phyloP scores from a whole-genome alignment of 768 basidiomycete species.

The Gloeopeniophorella convolvens region DNA sequence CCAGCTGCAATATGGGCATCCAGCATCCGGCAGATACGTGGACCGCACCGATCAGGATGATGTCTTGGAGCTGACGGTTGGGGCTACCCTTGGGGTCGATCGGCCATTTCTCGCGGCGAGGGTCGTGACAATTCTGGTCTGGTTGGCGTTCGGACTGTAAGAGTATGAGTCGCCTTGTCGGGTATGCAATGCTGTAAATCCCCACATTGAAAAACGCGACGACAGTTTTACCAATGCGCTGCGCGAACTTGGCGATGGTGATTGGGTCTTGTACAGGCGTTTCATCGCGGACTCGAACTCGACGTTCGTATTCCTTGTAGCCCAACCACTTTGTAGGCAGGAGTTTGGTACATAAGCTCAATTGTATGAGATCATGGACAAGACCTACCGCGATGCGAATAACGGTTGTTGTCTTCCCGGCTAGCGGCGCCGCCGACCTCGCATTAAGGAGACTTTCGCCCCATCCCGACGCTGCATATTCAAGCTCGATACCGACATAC shows the following conservation, averaged over 20 bases:
- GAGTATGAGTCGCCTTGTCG: not conserved
- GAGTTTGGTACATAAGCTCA: too few relatives aligned
- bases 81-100: not conserved
- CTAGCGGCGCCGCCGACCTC: not conserved
- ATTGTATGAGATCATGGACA: too few relatives aligned
- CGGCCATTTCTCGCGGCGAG: not conserved
- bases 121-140: not conserved
- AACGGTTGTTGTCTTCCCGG: not conserved
- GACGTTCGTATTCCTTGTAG: slow-evolving; percentile 5
- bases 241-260: not conserved
- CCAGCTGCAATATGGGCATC: slow-evolving; percentile 15
- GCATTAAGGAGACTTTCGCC: not conserved
- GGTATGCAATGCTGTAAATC: too few relatives aligned
- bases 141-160: not conserved
- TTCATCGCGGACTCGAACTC: slow-evolving; percentile 7
- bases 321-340: too few relatives aligned
- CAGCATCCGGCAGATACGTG: slow-evolving; percentile 6
- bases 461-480: not conserved
- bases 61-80: not conserved
- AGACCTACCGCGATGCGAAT: slow-evolving; percentile 11
- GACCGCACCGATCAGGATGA: slow-evolving; percentile 4
- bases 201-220: slow-evolving; percentile 3
- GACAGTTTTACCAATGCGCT: slow-evolving; percentile 3
- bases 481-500: slow-evolving; percentile 4
- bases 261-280: not conserved